Evolutionary conservation across 257 asterid genomes (phyloP).

Genomic region (Solanum pimpinellifolium): DNA sequence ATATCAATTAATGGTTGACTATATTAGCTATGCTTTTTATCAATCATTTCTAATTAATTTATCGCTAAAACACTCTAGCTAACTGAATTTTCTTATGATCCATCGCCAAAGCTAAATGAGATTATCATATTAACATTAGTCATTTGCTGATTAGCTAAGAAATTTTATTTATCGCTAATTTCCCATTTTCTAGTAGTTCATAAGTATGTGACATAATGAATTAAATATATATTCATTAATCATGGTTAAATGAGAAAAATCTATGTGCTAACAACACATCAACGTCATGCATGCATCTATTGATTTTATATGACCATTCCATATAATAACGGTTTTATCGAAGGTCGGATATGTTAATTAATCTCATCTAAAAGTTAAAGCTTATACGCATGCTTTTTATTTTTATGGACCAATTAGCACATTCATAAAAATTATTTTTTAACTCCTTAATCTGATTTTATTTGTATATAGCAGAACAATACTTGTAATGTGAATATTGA

Average conservation of each 20-base stretch:
- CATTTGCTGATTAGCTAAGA: neutral
- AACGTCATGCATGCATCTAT: neutral
- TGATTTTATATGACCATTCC: neutral
- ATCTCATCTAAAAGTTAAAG: neutral
- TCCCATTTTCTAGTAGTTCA: neutral
- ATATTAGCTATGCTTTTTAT: no score
- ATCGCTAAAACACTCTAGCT: rapidly evolving
- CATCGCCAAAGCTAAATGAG: rapidly evolving
- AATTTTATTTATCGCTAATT: neutral
- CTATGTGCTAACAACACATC: neutral
- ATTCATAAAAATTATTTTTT: neutral
- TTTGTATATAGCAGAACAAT: neutral
- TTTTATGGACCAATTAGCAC: neutral
- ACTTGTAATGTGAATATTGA: neutral
- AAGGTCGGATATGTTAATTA: neutral
- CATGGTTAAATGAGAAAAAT: neutral
- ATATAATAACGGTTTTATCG: neutral
- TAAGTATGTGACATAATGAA: neutral
- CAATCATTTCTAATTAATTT: no score
- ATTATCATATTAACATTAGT: no score
- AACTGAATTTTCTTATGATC: neutral
- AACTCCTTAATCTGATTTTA: neutral
- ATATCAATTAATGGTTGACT: neutral
- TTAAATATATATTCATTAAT: neutral
- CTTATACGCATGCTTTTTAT: rapidly evolving